These are phyloP conservation scores for Huntiella abstrusa DNA, from an alignment of 2,329 filamentous ascomycete genomes.

Conservation along the genomic window DNA sequence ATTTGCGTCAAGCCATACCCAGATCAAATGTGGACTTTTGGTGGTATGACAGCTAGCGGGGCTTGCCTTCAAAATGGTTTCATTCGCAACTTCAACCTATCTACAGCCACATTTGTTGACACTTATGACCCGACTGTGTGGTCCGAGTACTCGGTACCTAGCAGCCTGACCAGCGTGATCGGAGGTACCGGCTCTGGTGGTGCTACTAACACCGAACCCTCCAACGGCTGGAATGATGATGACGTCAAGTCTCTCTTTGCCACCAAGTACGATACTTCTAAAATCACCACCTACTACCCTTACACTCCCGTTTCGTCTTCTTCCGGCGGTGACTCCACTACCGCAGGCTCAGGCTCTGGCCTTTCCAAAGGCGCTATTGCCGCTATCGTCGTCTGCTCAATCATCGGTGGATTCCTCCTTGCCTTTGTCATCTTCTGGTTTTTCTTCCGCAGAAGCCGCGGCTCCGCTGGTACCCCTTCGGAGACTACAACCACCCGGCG, in stretches of 20 bases:
- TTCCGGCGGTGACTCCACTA: background rate
- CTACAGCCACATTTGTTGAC: slow-evolving; percentile 47
- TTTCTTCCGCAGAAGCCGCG: slow-evolving; percentile 30
- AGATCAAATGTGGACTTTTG: slow-evolving; percentile 62
- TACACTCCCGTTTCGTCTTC: slow-evolving; percentile 22
- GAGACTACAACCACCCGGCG: slow-evolving; percentile 11
- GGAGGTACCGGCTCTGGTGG: slow-evolving; percentile 47
- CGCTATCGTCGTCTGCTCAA: slow-evolving; percentile 39
- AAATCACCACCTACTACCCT: slow-evolving; percentile 41
- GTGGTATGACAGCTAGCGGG: slow-evolving; percentile 34
- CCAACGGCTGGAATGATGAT: slow-evolving; percentile 32
- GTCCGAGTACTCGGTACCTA: slow-evolving; percentile 50
- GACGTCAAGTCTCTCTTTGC: slow-evolving; percentile 34
- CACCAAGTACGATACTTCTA: slow-evolving; percentile 33
- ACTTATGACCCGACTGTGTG: slow-evolving; percentile 47
- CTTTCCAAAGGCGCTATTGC: slow-evolving; percentile 23
- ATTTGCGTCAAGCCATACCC: slow-evolving; percentile 59
- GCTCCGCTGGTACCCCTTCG: slow-evolving; percentile 21
- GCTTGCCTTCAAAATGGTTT: slow-evolving; percentile 32
- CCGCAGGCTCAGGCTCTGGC: background rate
- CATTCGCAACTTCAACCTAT: slow-evolving; percentile 54
- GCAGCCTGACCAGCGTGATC: slow-evolving; percentile 42
- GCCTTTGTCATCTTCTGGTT: slow-evolving; percentile 28
- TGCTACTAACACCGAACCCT: slow-evolving; percentile 50
- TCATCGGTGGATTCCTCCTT: slow-evolving; percentile 25